Conservation (phyloP, 306 rosid genomes). For the Rosa lucieae region DNA sequence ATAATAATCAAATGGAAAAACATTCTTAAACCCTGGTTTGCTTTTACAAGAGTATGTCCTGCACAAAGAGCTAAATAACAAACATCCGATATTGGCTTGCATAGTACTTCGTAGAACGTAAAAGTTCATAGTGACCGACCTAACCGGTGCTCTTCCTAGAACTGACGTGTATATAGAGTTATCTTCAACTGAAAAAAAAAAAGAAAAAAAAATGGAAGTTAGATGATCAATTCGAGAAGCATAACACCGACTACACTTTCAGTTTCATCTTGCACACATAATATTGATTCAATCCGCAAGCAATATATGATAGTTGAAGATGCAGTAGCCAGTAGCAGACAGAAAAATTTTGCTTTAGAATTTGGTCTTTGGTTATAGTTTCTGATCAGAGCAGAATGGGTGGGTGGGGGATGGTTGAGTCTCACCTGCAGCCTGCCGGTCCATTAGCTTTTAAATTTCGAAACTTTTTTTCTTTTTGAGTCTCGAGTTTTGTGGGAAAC, state of each 20-base stretch:
- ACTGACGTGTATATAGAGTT: no score
- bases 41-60: no score
- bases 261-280: neutral
- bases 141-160: no score
- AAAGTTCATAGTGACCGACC: no score
- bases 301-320: neutral
- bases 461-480: neutral
- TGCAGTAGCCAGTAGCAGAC: neutral
- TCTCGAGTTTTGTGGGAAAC: neutral
- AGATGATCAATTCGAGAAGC: neutral
- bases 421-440: conserved; percentile 28
- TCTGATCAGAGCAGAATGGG: conserved; percentile 11
- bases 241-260: neutral
- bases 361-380: neutral
- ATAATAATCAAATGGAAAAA: no score
- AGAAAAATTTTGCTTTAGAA: neutral
- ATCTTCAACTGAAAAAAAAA: neutral
- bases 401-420: conserved; percentile 55
- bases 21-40: no score
- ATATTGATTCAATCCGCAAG: neutral
- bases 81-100: neutral
- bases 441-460: neutral
- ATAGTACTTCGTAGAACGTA: no score
- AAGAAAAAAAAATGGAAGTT: neutral
- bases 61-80: no score